These are phyloP conservation scores for Epichloe hybrida DNA, from an alignment of 2,329 filamentous ascomycete species.

Conservation along the genomic window DNA sequence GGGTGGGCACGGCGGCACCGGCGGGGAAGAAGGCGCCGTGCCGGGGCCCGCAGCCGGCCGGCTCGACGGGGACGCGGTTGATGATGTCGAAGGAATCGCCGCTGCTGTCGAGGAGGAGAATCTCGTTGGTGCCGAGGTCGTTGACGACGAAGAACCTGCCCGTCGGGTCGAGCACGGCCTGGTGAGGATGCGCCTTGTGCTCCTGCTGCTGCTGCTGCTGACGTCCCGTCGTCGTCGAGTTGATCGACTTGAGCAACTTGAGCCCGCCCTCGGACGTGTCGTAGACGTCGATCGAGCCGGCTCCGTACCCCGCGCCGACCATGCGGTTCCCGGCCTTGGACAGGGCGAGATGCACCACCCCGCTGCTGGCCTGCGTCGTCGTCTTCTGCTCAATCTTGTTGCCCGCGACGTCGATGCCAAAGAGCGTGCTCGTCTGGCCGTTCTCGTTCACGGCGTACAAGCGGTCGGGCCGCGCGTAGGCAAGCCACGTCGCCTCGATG, in stretches of 20 bases:
- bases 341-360: constrained; percentile 35
- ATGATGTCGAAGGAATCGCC: constrained; percentile 26
- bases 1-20: constrained; percentile 21
- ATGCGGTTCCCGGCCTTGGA: constrained; percentile 30
- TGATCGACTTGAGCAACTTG: constrained; percentile 25
- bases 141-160: constrained; percentile 35
- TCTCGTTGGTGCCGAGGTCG: constrained; percentile 35
- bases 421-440: constrained; percentile 25
- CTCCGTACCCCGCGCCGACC: constrained; percentile 29
- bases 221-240: constrained; percentile 14
- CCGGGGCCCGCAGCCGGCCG: constrained; percentile 32
- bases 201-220: no score
- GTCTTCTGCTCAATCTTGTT: constrained; percentile 15
- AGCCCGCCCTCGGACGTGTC: constrained; percentile 24
- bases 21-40: constrained; percentile 34
- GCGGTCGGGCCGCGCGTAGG: constrained; percentile 22
- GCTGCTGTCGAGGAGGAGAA: constrained; percentile 31
- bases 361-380: constrained; percentile 22
- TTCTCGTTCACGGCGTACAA: constrained; percentile 37
- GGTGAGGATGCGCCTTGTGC: constrained; percentile 28
- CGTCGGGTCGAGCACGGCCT: constrained; percentile 33
- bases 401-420: constrained; percentile 21
- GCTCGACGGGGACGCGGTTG: constrained; percentile 19
- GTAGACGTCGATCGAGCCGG: constrained; percentile 32
- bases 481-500: constrained; percentile 33